phyloP scores from a whole-genome alignment of 2,329 filamentous ascomycete species.

The Pseudofabraea citricarpa region DNA sequence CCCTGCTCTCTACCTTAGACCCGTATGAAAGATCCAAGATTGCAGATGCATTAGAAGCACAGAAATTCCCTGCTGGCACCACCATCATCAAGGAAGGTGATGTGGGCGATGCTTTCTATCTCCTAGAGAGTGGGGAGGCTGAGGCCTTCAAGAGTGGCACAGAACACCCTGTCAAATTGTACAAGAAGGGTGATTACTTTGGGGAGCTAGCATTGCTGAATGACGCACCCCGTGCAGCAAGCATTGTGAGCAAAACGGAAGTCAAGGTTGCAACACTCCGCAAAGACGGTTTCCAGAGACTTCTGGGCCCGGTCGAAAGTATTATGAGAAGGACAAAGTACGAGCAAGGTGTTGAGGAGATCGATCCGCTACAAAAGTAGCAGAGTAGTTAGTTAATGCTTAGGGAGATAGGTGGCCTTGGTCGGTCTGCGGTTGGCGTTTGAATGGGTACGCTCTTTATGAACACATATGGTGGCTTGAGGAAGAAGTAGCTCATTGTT shows the following conservation, averaged over 20 bases:
- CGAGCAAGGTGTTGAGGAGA: conserved; percentile 56
- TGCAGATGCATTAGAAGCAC: conserved; percentile 88
- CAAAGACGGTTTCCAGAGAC: conserved; percentile 89
- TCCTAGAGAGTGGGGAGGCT: conserved; percentile 82
- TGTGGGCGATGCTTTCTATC: conserved; percentile 84
- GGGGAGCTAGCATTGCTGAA: conserved; percentile 92
- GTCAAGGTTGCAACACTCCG: conserved; percentile 91
- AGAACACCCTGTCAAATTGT: conserved; percentile 68
- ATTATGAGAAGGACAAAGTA: conserved; percentile 79
- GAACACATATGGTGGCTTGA: too few relatives aligned
- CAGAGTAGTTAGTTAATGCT: conserved; percentile 9
- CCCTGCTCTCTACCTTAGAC: conserved; percentile 75
- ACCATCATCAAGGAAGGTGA: conserved; percentile 90
- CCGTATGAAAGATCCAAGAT: conserved; percentile 96
- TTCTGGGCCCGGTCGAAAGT: conserved; percentile 87
- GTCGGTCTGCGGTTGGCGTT: conserved; percentile 20
- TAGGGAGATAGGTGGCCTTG: too few relatives aligned
- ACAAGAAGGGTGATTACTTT: conserved; percentile 93
- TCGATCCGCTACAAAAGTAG: conserved; percentile 56
- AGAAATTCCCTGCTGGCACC: conserved; percentile 75
- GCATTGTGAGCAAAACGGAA: conserved; percentile 75
- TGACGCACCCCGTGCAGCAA: conserved; percentile 88
- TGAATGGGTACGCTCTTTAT: too few relatives aligned
- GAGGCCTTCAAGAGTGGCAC: conserved; percentile 78
- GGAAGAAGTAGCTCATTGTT: too few relatives aligned